A percentile compares a stretch with the other conserved stretches of the same genome.
These are phyloP conservation scores for Corymbia citriodora DNA, from an alignment of 441 rosid genomes.

Conservation along the genomic window DNA sequence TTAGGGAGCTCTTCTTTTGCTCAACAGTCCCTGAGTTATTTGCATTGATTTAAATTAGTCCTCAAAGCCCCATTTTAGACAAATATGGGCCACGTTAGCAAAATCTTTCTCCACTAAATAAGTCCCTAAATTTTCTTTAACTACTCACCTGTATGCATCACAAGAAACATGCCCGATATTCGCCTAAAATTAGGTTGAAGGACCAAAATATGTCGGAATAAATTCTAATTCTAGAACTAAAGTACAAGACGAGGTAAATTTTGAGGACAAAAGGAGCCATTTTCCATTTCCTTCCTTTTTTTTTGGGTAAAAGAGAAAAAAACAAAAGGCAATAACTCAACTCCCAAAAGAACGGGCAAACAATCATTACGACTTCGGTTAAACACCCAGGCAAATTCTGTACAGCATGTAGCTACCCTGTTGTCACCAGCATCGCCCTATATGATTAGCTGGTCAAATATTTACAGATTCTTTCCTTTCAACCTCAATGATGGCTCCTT, in stretches of 20 bases:
- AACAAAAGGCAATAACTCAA: not conserved
- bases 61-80: not conserved
- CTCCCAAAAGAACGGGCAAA: not conserved
- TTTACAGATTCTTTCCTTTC: conserved; percentile 12
- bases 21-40: not conserved
- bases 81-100: not conserved
- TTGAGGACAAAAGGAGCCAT: not conserved
- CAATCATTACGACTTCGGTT: not conserved
- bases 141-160: not conserved
- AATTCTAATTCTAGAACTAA: not conserved
- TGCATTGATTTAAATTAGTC: not conserved
- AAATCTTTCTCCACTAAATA: not conserved
- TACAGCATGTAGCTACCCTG: not conserved
- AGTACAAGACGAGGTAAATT: not conserved
- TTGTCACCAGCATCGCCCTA: not conserved
- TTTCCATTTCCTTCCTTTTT: not conserved
- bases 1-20: not conserved
- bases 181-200: not conserved
- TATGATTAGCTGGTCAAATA: conserved; percentile 11
- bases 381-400: not conserved
- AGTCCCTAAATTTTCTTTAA: not conserved
- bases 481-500: conserved; percentile 42
- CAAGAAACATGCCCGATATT: not conserved
- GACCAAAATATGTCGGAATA: not conserved
- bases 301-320: not conserved